Base-by-base conservation (phyloP, 805 yeast species). In the Metschnikowia reukaufii region DNA sequence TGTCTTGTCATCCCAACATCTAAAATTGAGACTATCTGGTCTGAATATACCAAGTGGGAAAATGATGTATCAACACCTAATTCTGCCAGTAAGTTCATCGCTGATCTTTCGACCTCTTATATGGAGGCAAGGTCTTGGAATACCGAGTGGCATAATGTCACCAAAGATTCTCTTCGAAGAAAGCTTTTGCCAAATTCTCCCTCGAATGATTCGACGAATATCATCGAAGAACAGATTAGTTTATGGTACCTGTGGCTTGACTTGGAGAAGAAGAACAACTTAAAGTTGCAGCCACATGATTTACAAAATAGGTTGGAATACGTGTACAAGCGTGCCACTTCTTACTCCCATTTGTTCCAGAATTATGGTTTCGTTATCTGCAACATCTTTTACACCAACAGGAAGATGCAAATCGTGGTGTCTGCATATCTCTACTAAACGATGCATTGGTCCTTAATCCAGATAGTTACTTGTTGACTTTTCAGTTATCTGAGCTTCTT, bases 111-210 rank as follows among this genome's bases (percentile, higher is more conserved):
- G 10, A 82, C 87, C 3, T 85, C 82, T 12, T 94, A 90, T 62
- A 88, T 92, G 96, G 82, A 78, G 54, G 91, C 96, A 1, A 76
- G 97, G 51, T 78, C 94, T 0, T 74, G 86, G 68, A 80, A 81
- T 50, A 82, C 79, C 35, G 96, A 88, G 60, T 80, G 89, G 77
- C 71, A 74, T 10, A 78, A 79, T 51, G 53, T 84, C 3, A 79
- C 88, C 0, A 67, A 69, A 31, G 78, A 59, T 39, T 62, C 76
- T 17, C 59, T 87, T 8, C 70, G 70, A 45, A 66, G 82, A 48
- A 67, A 68, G 19, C 56, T 70, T 16, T 54, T 66, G 16, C 70
- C 73, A 1, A 42, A 48, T 18, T 50, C 62, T 2, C 51, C 61
- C 6, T 48, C 44, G 15, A 62, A 58, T 7, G 62, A 61, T 21